A percentile compares a stretch with the other conserved stretches of the same genome.
Conservation (phyloP, 768 basidiomycete genomes). For the Heimioporus sp. region DNA sequence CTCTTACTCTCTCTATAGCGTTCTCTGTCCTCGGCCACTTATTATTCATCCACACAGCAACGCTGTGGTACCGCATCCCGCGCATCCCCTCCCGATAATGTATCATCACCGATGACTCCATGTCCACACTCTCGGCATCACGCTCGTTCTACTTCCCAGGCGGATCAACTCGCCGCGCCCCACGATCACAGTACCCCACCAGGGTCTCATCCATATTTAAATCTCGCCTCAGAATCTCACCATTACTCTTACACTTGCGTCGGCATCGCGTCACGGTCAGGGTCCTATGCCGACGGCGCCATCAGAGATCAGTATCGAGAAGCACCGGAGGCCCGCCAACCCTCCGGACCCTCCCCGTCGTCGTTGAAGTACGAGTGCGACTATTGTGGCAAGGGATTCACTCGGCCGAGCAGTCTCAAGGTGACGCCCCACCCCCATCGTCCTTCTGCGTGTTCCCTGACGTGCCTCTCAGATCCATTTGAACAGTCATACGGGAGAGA, state of each 20-base stretch:
- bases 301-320: slow-evolving; percentile 20
- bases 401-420: slow-evolving; percentile 79
- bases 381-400: slow-evolving; percentile 82
- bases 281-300: slow-evolving; percentile 15
- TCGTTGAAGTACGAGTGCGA: slow-evolving; percentile 67
- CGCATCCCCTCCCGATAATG: slow-evolving; percentile 18
- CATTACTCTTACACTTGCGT: slow-evolving; percentile 12
- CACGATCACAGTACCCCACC: slow-evolving; percentile 26
- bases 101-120: slow-evolving; percentile 20
- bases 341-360: slow-evolving; percentile 29
- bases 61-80: slow-evolving; percentile 21
- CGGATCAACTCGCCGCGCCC: slow-evolving; percentile 23
- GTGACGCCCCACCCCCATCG: slow-evolving; percentile 31
- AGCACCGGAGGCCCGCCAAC: slow-evolving; percentile 14
- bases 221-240: slow-evolving; percentile 20
- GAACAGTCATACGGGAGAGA: slow-evolving; percentile 83
- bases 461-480: slow-evolving; percentile 61
- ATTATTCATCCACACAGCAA: slow-evolving; percentile 24
- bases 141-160: slow-evolving; percentile 28
- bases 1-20: slow-evolving; percentile 11
- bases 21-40: slow-evolving; percentile 17
- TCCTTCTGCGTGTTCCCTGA: slow-evolving; percentile 4
- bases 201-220: slow-evolving; percentile 27
- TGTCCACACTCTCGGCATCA: slow-evolving; percentile 20
- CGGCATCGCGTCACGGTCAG: slow-evolving; percentile 21